Percentiles rank a stretch among this genome's conserved stretches.
These are phyloP conservation scores for Penicillium nordicum DNA, from an alignment of 2,329 filamentous ascomycete species.

Conservation along the genomic window DNA sequence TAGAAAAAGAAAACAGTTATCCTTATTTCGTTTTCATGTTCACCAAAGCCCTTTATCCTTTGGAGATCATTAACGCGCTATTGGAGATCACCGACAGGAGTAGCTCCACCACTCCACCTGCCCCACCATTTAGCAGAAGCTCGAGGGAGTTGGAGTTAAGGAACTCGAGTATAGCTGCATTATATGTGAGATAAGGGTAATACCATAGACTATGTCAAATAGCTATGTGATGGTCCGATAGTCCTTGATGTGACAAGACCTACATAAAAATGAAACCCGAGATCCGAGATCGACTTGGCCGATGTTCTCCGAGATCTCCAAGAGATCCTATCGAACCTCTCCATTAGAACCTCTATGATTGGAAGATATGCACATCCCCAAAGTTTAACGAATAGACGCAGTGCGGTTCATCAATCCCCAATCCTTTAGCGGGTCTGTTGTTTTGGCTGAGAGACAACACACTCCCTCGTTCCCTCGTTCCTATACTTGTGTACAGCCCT, in stretches of 20 bases:
- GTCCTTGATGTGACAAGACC: background rate
- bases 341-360: background rate
- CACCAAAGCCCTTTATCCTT: background rate
- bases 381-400: background rate
- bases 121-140: background rate
- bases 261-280: background rate
- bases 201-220: background rate
- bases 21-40: background rate
- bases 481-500: background rate
- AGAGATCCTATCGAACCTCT: background rate
- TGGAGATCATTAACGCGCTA: background rate
- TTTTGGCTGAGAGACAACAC: background rate
- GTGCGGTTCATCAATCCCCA: background rate
- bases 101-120: background rate
- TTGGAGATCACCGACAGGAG: background rate
- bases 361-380: background rate
- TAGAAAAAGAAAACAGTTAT: background rate
- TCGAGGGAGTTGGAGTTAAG: too few species aligned
- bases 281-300: slow-evolving; percentile 1
- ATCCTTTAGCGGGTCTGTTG: background rate
- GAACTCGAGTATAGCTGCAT: background rate
- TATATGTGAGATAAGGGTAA: background rate
- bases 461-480: background rate
- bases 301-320: slow-evolving; percentile 3
- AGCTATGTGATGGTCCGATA: background rate